A percentile compares a stretch with the other conserved stretches of the same genome.
Evolutionary conservation across 768 basidiomycete species (phyloP).

Genomic region (Lentinus brumalis): DNA sequence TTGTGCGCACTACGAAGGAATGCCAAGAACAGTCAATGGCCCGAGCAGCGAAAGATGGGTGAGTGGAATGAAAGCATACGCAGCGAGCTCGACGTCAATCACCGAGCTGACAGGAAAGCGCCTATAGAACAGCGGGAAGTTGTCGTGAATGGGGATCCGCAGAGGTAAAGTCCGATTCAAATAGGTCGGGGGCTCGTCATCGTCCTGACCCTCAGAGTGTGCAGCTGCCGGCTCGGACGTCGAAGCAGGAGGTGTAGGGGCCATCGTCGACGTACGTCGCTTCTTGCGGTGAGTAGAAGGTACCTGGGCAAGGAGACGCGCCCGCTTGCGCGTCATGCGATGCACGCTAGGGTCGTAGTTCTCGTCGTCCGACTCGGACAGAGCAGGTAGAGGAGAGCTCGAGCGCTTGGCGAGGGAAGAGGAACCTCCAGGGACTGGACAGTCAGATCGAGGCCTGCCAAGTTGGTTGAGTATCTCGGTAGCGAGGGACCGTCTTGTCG

Average conservation of each 20-base stretch:
- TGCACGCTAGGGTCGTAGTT: constrained; percentile 9
- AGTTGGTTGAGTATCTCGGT: constrained; percentile 10
- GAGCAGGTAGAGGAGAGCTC: constrained; percentile 2
- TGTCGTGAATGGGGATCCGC: constrained; percentile 44
- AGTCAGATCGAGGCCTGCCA: neutral
- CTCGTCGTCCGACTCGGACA: constrained; percentile 12
- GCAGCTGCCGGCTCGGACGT: neutral
- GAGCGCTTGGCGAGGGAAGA: constrained; percentile 4
- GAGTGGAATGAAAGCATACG: constrained; percentile 36
- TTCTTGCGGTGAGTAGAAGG: neutral
- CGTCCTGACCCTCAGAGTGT: neutral
- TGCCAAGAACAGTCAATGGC: neutral
- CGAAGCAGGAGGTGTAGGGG: neutral
- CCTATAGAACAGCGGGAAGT: constrained; percentile 67
- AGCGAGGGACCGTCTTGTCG: neutral
- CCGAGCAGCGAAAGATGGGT: neutral
- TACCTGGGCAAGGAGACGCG: neutral
- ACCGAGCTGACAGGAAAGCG: constrained; percentile 69
- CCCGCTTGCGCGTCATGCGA: constrained; percentile 5
- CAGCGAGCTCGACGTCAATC: constrained; percentile 40
- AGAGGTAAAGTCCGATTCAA: constrained; percentile 55
- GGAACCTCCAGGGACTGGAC: neutral
- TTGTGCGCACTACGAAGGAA: neutral
- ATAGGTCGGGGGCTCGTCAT: constrained; percentile 16
- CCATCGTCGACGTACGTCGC: constrained; percentile 2